Base-by-base conservation (phyloP, 2,329 filamentous ascomycete species). In the Fusarium armeniacum region DNA sequence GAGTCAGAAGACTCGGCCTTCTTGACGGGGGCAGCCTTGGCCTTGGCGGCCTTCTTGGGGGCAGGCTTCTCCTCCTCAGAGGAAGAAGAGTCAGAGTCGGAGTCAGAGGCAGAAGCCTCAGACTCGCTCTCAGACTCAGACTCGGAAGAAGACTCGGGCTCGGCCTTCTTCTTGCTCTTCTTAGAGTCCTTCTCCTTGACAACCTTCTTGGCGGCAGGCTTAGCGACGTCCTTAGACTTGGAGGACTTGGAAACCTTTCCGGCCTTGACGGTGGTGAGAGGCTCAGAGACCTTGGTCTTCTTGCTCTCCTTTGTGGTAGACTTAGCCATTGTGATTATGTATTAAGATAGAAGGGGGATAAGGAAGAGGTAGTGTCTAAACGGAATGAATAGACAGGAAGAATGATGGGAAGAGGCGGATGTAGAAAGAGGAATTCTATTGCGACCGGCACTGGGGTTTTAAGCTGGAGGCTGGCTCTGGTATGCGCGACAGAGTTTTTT, bases 151-250 rank as follows among this genome's bases (percentile, higher is more conserved):
- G 79, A 79, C 73, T 84, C 81, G 47, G 80, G 76, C 73, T 83
- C 81, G 47, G 71, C 73, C 36, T 80, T 78, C 78, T 84, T 83
- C 76, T 84, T 82, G 73, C 78, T 79, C 81, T 85, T 86, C 83
- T 86, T 85, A 45, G 78, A 77, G 73, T 83, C 83, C 74, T 80
- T 79, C 76, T 82, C 82, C 74, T 80, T 79, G 74, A 81, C 81
- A 55, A 82, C 74, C 71, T 83, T 83, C 80, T 88, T 87, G 72
- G 83, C 78, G 62, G 86, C 82, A 64, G 85, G 83, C 85, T 92
- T 91, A 74, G 89, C 89, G 24, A 87, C 78, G 70, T 89, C 84
- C 85, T 91, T 91, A 75, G 88, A 86, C 82, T 89, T 90, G 77
- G 89, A 81, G 70, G 87, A 83, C 60, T 89, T 79, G 85, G 87